phyloP scores from a whole-genome alignment of 192 early-diverging fungal species.

The Linnemannia exigua region DNA sequence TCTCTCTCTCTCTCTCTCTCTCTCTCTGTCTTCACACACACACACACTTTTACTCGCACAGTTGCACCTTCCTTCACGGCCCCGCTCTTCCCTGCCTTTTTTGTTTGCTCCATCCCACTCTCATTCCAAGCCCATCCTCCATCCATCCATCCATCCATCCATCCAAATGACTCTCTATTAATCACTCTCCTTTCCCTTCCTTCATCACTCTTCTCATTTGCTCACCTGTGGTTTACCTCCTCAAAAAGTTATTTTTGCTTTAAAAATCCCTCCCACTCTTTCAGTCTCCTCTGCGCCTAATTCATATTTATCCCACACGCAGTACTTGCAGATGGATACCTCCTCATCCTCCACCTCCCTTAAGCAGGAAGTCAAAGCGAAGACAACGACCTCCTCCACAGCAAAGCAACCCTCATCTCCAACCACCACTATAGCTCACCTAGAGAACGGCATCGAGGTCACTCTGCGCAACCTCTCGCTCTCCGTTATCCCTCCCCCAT shows the following conservation, averaged over 20 bases:
- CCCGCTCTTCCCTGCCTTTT: too few species aligned
- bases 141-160: neutral
- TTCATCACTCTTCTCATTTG: neutral
- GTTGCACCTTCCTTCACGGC: too few species aligned
- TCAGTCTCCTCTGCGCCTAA: neutral
- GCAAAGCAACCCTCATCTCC: neutral
- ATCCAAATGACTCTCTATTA: neutral
- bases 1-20: neutral
- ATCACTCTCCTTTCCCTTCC: neutral
- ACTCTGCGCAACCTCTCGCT: slow-evolving; percentile 50
- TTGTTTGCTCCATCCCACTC: too few species aligned
- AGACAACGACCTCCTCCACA: neutral
- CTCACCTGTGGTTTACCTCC: neutral
- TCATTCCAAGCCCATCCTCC: too few species aligned
- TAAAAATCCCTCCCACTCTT: neutral
- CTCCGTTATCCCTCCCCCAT: slow-evolving; percentile 51
- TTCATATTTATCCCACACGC: neutral
- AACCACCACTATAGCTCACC: neutral
- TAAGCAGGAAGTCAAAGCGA: neutral
- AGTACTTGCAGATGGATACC: neutral
- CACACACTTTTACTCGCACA: too few species aligned
- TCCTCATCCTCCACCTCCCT: too few species aligned
- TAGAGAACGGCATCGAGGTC: slow-evolving; percentile 32
- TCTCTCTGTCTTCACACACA: too few species aligned
- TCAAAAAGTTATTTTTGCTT: neutral